These are phyloP conservation scores for Angophora floribunda DNA, from an alignment of 345 rosid species.

Conservation along the genomic window DNA sequence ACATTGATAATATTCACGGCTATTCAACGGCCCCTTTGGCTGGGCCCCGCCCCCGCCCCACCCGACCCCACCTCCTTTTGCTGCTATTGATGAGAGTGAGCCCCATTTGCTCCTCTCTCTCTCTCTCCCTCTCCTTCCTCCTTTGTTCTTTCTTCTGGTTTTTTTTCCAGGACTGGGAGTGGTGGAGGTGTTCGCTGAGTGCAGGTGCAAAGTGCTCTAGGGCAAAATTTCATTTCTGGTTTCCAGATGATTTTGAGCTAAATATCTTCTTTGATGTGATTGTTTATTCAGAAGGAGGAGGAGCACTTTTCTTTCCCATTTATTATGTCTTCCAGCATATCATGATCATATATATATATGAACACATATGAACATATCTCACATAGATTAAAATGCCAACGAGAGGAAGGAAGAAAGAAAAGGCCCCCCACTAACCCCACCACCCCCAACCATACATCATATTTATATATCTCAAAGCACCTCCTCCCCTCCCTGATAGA, in stretches of 20 bases:
- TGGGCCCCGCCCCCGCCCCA: background rate
- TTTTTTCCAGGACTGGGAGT: background rate
- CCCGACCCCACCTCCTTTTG: background rate
- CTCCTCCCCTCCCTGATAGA: background rate
- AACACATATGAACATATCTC: conserved; percentile 29
- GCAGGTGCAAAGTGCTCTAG: background rate
- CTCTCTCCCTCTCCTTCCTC: background rate
- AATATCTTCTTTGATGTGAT: background rate
- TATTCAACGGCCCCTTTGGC: background rate
- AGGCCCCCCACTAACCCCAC: conserved; percentile 7
- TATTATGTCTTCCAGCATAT: background rate
- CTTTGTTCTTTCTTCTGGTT: background rate
- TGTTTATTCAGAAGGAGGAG: background rate
- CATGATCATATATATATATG: background rate
- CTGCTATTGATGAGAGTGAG: background rate
- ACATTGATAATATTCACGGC: background rate
- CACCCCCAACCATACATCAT: background rate
- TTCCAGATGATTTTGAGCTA: background rate
- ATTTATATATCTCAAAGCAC: background rate
- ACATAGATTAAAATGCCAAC: conserved; percentile 12
- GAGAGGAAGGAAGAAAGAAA: conserved; percentile 4
- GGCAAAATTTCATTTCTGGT: background rate
- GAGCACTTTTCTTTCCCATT: background rate
- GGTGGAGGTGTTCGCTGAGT: background rate
- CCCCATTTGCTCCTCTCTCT: background rate